phyloP scores from a whole-genome alignment of 352 stramenopile species.

The Pythium sukuiense region DNA sequence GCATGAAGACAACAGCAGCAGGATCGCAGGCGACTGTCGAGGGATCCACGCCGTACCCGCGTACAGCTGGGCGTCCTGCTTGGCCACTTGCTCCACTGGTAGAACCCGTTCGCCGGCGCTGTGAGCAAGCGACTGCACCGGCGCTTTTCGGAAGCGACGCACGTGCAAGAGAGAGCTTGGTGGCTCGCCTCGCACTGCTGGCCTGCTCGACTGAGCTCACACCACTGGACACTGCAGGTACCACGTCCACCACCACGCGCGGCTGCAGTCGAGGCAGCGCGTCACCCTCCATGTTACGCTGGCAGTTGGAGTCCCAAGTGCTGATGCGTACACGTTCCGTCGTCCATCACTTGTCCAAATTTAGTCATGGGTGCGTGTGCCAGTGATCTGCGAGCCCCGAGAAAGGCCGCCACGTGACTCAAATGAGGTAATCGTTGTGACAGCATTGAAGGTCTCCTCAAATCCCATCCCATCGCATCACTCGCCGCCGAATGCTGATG shows the following conservation, averaged over 20 bases:
- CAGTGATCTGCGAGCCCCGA: too few species aligned
- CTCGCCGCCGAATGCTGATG: too few species aligned
- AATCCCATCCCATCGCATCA: too few species aligned
- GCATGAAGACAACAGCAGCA: neutral
- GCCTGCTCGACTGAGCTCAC: neutral
- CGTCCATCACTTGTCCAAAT: neutral
- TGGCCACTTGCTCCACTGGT: neutral
- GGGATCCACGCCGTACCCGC: neutral
- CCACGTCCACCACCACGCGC: neutral
- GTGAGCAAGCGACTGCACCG: conserved; percentile 17
- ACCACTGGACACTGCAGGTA: neutral
- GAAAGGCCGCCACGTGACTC: too few species aligned
- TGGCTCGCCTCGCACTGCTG: neutral
- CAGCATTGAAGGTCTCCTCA: too few species aligned
- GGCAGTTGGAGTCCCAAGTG: neutral
- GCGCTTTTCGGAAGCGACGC: conserved; percentile 32
- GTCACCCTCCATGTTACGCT: conserved; percentile 10
- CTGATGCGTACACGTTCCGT: neutral
- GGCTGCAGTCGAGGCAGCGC: conserved; percentile 12
- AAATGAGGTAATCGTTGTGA: too few species aligned
- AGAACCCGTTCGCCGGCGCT: conserved; percentile 7
- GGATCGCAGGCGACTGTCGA: neutral
- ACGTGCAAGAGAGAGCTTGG: neutral
- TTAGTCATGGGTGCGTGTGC: neutral
- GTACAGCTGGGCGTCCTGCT: neutral